Evolutionary conservation across 2,329 filamentous ascomycete genomes (phyloP), one percentile per base, ranked within the genome.

Genomic region (Sporothrix brasiliensis): DNA sequence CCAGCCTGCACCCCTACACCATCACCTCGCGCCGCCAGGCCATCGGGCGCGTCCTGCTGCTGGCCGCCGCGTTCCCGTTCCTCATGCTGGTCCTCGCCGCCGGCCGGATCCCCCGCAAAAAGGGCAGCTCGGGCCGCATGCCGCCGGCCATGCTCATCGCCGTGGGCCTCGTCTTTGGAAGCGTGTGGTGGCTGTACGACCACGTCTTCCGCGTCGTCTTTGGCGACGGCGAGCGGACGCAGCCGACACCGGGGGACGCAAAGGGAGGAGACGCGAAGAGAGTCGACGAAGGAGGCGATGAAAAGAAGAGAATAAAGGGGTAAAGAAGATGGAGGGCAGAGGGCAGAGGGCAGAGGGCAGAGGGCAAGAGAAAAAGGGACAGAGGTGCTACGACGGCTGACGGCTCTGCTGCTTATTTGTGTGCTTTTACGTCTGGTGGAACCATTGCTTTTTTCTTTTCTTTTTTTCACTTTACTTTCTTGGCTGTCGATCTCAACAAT

Each of bases 181-280:
- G 80, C 3, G 71, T 82, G 11, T 87, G 85, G 85, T 74, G 78
- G 71, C 74, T 72, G 3, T 85, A 87, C 66, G 84, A 86, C 67
- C 41, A 39, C 1, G 77, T 83, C 2, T 78, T 83, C 74, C 89
- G 88, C 78, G 81, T 80, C 0, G 53, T 90, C 0, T 97, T 96
- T 83, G 94, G 94, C 0, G 92, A 98, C 77, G 95, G 95, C 0
- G 94, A 98, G 83, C 87, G 86, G 75, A 89, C 88, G 3, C 39
- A 68, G 53, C 60, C 60, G 44, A 13, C 19, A 58, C 27, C 2
- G 14, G 30, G 27, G 3, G 27, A 7, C 11, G 52, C 16, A 3
- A 5, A 16, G 27, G 52, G 13, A 11, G 21, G 24, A 14, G 52
- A 16, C 14, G n/a, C 1, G 53, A 16, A 2, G 11, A 19, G 14